Conservation (phyloP, 495 filamentous ascomycete genomes). For the Trichoderma asperelloides region DNA sequence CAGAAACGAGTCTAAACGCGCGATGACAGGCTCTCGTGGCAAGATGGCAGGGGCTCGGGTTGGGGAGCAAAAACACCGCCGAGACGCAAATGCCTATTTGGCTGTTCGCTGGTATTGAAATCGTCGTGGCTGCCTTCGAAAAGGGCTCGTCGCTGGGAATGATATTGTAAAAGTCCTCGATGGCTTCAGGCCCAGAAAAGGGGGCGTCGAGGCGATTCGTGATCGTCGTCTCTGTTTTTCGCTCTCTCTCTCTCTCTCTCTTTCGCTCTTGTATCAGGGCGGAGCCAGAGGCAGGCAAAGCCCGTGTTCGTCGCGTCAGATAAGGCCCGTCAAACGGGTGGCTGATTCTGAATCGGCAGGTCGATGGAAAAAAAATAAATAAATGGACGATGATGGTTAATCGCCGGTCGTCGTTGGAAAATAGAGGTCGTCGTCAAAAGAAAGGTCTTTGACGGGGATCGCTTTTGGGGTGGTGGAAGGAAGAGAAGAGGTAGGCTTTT, state of each 20-base stretch:
- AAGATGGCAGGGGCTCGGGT: background rate
- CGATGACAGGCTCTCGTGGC: background rate
- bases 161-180: background rate
- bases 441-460: background rate
- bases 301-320: constrained; percentile 1
- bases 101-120: background rate
- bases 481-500: background rate
- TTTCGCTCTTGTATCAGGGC: background rate
- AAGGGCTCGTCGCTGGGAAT: background rate
- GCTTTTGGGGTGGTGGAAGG: background rate
- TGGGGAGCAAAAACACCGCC: background rate
- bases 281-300: background rate
- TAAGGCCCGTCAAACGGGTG: background rate
- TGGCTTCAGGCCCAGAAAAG: background rate
- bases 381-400: constrained; percentile 1
- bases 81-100: background rate
- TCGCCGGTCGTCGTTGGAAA: background rate
- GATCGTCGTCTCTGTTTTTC: background rate
- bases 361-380: background rate
- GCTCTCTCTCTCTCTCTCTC: background rate
- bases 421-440: background rate
- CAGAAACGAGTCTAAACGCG: background rate
- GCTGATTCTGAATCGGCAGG: background rate
- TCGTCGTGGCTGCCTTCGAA: constrained; percentile 1
- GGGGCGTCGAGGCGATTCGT: background rate